Base-by-base conservation (phyloP, 2,329 filamentous ascomycete species). In the Ophiostoma sp. region DNA sequence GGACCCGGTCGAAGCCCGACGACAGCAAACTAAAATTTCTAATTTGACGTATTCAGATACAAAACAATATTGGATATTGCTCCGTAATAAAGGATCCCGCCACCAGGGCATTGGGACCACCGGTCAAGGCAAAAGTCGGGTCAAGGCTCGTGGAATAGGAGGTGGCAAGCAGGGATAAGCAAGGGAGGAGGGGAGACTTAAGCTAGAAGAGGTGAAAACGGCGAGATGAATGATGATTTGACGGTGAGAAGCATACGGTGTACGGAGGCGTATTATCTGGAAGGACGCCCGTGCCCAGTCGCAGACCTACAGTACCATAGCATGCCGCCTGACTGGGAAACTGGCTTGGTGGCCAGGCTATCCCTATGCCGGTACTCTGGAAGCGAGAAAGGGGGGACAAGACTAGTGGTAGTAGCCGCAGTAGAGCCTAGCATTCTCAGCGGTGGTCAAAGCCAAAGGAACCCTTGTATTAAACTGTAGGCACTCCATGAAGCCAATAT, bases 321-420 rank as follows among this genome's bases (percentile, higher is more conserved):
- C 1, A 48, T n/a, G 23, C 17, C 52, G n/a, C 52, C 52, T 23
- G 17, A n/a, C 17, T 48, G 44, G 20, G 44, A n/a, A 15, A 17
- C 17, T 48, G 44, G 44, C 44, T 65, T 31, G 33, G 62, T 67
- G 48, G 48, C 17, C 65, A 48, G 48, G 33, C 17, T 69, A 48
- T 64, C 36, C 27, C 23, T 4, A 68, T 67, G 54, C 69, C 69
- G 69, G 44, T 57, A 68, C 31, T 64, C 65, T 70, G 54, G 69
- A 70, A 65, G 65, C 69, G 69, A 70, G n/a, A 57, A 33, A 66
- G 23, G 52, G 52, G 52, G 23, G 52, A 13, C 23, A 57, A 27
- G n/a, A 57, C 52, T 57, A 57, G 8, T 57, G n/a, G n/a, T 13
- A 54, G 48, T 54, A 27, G 44, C 48, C 20, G 48, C 48, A 54